A percentile compares a stretch with the other conserved stretches of the same genome.
Conservation (phyloP, 2,329 filamentous ascomycete genomes). For the Hirsutella thompsonii region DNA sequence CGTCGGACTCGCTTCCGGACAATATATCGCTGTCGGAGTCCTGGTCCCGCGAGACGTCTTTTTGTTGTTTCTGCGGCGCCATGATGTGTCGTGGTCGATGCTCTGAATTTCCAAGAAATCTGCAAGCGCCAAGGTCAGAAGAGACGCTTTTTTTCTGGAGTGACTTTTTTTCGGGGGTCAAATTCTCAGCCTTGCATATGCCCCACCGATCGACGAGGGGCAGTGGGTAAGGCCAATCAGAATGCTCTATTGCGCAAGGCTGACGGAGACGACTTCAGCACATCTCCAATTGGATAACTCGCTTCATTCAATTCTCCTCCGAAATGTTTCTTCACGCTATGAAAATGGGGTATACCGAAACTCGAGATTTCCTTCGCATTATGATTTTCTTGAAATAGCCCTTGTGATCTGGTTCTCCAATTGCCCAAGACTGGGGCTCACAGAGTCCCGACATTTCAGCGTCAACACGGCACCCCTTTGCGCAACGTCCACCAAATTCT, state of each 20-base stretch:
- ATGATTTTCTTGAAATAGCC: constrained; percentile 6
- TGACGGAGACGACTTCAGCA: no score
- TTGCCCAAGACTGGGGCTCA: constrained; percentile 43
- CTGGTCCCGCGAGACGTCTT: constrained; percentile 11
- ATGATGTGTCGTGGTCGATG: constrained; percentile 6
- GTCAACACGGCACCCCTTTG: constrained; percentile 73
- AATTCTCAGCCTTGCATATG: background rate
- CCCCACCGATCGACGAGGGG: background rate
- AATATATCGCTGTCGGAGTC: constrained; percentile 15
- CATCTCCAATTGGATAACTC: no score
- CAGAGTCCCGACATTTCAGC: constrained; percentile 60
- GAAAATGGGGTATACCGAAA: background rate
- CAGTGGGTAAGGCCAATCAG: background rate
- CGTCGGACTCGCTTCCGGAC: constrained; percentile 16
- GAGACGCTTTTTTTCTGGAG: constrained; percentile 8
- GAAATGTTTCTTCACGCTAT: background rate
- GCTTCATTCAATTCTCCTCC: no score
- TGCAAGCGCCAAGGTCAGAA: background rate
- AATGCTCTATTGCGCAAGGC: background rate
- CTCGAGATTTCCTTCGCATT: background rate
- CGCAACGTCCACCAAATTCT: constrained; percentile 61
- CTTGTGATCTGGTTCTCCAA: constrained; percentile 26
- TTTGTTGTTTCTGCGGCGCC: constrained; percentile 17
- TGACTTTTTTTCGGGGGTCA: constrained; percentile 3
- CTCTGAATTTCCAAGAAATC: background rate